These are phyloP conservation scores for Colletotrichum eremochloae DNA, from an alignment of 2,329 filamentous ascomycete genomes.

Conservation along the genomic window DNA sequence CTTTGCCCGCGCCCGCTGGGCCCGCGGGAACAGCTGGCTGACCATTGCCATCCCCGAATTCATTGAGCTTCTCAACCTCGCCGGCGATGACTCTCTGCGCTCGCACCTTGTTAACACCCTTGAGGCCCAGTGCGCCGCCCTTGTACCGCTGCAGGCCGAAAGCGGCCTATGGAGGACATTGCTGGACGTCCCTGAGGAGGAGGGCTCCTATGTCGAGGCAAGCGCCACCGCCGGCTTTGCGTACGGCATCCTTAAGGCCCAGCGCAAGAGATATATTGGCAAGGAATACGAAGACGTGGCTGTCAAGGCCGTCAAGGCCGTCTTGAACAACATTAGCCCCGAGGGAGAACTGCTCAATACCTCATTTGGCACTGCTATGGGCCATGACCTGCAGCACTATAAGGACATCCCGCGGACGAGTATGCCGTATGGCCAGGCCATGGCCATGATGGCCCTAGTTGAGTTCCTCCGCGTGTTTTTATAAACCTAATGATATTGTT, in stretches of 20 bases:
- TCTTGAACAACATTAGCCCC: slow-evolving; percentile 74
- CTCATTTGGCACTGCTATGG: slow-evolving; percentile 86
- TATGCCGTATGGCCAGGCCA: slow-evolving; percentile 88
- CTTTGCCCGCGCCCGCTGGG: slow-evolving; percentile 71
- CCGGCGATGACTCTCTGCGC: slow-evolving; percentile 73
- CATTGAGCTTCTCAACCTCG: slow-evolving; percentile 77
- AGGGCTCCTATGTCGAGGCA: slow-evolving; percentile 81
- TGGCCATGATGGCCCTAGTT: slow-evolving; percentile 85
- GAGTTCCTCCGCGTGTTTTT: slow-evolving; percentile 73
- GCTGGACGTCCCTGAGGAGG: slow-evolving; percentile 73
- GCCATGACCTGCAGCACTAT: slow-evolving; percentile 79
- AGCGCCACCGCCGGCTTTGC: slow-evolving; percentile 86
- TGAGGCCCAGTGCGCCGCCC: slow-evolving; percentile 76
- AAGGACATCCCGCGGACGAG: slow-evolving; percentile 81
- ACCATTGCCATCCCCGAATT: slow-evolving; percentile 89
- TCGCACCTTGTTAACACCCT: slow-evolving; percentile 72
- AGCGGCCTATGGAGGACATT: slow-evolving; percentile 82
- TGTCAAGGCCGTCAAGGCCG: slow-evolving; percentile 74
- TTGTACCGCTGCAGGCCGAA: slow-evolving; percentile 69
- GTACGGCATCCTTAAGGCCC: slow-evolving; percentile 82
- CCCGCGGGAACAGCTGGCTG: slow-evolving; percentile 77
- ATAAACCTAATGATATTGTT: slow-evolving; percentile 41
- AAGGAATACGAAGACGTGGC: slow-evolving; percentile 72
- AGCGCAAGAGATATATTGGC: slow-evolving; percentile 77
- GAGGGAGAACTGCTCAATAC: slow-evolving; percentile 80